These are phyloP conservation scores for Camelina hispida DNA, from an alignment of 345 rosid species.

Conservation along the genomic window DNA sequence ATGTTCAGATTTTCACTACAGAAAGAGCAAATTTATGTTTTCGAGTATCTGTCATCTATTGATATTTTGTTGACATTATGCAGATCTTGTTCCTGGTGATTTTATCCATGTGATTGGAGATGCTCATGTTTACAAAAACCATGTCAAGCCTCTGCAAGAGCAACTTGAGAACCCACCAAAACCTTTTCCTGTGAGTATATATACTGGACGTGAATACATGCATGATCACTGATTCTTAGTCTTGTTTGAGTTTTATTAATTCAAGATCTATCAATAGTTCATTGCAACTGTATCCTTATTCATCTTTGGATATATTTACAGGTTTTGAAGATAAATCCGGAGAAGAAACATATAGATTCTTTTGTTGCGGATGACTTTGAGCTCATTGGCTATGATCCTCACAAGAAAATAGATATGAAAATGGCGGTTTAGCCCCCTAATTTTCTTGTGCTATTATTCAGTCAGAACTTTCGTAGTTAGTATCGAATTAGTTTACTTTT, in stretches of 20 bases:
- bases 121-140: constrained; percentile 86
- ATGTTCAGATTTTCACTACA: constrained; percentile 3
- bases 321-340: constrained; percentile 89
- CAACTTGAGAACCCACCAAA: constrained; percentile 93
- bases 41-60: background rate
- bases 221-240: constrained; percentile 1
- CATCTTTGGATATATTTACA: constrained; percentile 41
- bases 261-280: background rate
- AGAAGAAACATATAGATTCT: constrained; percentile 81
- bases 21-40: background rate
- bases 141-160: constrained; percentile 81
- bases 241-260: constrained; percentile 18
- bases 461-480: background rate
- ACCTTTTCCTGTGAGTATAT: constrained; percentile 84
- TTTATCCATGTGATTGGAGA: constrained; percentile 86
- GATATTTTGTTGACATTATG: constrained; percentile 1
- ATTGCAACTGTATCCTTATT: background rate
- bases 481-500: background rate
- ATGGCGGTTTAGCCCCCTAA: constrained; percentile 59
- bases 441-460: background rate
- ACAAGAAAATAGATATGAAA: constrained; percentile 90
- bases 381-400: constrained; percentile 91
- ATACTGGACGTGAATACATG: no score
- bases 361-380: constrained; percentile 77
- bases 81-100: constrained; percentile 93